Percentiles rank a stretch among this genome's conserved stretches.
Evolutionary conservation across 345 rosid species (phyloP).

Genomic region (Aquilaria yunnanensis): DNA sequence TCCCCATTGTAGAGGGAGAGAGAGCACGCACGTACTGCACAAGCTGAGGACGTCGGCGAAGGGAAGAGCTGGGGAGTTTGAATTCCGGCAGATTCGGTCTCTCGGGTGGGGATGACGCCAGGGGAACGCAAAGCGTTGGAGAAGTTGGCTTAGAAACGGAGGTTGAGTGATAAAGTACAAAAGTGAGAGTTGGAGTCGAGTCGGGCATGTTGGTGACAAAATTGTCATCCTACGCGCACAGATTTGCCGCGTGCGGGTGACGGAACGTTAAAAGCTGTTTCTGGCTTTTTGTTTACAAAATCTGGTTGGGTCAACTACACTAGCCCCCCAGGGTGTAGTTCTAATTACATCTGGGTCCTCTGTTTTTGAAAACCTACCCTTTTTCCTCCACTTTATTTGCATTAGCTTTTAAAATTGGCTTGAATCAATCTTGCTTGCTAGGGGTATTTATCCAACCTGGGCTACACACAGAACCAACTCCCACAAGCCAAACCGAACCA

Average conservation of each 20-base stretch:
- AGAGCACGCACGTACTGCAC: background rate
- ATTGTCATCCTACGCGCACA: constrained; percentile 18
- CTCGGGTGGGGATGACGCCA: constrained; percentile 30
- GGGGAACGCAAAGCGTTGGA: constrained; percentile 10
- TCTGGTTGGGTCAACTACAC: too few species aligned
- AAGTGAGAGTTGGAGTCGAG: background rate
- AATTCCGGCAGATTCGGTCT: constrained; percentile 16
- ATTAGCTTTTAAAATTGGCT: too few species aligned
- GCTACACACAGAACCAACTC: too few species aligned
- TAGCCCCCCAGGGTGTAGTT: too few species aligned
- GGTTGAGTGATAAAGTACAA: constrained; percentile 6
- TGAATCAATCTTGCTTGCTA: too few species aligned
- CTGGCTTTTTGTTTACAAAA: too few species aligned
- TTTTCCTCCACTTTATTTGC: too few species aligned
- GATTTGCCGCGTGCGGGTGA: background rate
- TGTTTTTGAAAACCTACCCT: too few species aligned
- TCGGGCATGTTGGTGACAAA: background rate
- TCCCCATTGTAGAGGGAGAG: constrained; percentile 22
- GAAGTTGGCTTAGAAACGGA: constrained; percentile 1
- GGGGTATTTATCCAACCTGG: too few species aligned
- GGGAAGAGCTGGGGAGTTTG: constrained; percentile 1
- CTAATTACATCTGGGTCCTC: too few species aligned
- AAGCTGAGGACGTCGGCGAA: background rate
- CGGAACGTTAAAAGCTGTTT: background rate
- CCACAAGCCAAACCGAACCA: too few species aligned